Evolutionary conservation across 805 yeast species (phyloP).

Genomic region (Wickerhamia fluorescens): DNA sequence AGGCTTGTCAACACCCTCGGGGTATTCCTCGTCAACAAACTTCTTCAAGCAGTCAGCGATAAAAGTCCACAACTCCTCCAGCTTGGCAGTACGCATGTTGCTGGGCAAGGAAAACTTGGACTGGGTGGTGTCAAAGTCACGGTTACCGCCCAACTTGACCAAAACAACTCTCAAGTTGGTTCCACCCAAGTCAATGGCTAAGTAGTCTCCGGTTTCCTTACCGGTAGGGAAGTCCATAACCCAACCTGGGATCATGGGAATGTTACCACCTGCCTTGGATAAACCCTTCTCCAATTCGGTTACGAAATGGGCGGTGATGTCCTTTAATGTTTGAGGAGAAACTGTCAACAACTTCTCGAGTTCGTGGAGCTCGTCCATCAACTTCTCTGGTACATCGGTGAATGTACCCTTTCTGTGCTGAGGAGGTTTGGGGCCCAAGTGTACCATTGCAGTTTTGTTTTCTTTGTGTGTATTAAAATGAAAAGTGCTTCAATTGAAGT

Average conservation of each 20-base stretch:
- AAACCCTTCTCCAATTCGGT: slow-evolving; percentile 78
- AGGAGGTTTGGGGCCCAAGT: slow-evolving; percentile 77
- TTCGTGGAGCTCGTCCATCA: slow-evolving; percentile 50
- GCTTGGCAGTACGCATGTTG: slow-evolving; percentile 66
- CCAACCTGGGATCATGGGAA: slow-evolving; percentile 98
- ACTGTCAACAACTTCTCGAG: slow-evolving; percentile 61
- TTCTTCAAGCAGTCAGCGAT: slow-evolving; percentile 74
- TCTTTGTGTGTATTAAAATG: too few species aligned
- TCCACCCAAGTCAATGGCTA: slow-evolving; percentile 96
- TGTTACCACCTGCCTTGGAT: slow-evolving; percentile 68
- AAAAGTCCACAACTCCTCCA: slow-evolving; percentile 77
- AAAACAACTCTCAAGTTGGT: slow-evolving; percentile 91
- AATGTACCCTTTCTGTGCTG: slow-evolving; percentile 64
- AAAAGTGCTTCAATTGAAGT: too few species aligned
- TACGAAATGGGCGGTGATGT: slow-evolving; percentile 70
- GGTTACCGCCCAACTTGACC: slow-evolving; percentile 75
- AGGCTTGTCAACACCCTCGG: slow-evolving; percentile 52
- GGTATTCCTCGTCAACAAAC: slow-evolving; percentile 62
- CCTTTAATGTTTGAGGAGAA: slow-evolving; percentile 49
- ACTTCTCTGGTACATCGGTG: slow-evolving; percentile 57
- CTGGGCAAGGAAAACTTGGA: slow-evolving; percentile 78
- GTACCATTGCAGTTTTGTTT: slow-evolving; percentile 56
- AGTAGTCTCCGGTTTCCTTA: slow-evolving; percentile 76
- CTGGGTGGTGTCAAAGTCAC: slow-evolving; percentile 80
- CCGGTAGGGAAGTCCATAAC: slow-evolving; percentile 93